phyloP scores from a whole-genome alignment of 106 monocot species.

The Allium cepa region DNA sequence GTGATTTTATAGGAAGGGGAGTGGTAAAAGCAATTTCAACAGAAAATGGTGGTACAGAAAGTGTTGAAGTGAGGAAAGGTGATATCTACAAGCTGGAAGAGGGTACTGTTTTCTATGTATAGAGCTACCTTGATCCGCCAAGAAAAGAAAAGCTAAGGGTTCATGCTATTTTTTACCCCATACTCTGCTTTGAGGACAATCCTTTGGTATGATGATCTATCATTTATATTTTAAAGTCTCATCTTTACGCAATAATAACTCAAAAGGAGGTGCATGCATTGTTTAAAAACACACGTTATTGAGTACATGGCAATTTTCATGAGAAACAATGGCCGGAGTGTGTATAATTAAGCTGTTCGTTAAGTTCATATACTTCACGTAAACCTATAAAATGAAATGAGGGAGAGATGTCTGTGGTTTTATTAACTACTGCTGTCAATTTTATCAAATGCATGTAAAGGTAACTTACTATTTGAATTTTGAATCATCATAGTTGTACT shows the following conservation, averaged over 20 bases:
- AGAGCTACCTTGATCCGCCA: conserved; percentile 36
- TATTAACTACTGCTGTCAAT: too few species aligned
- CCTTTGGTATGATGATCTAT: conserved; percentile 3
- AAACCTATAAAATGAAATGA: too few species aligned
- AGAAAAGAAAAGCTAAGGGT: conserved; percentile 54
- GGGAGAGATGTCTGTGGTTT: too few species aligned
- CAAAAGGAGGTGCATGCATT: too few species aligned
- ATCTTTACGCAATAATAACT: too few species aligned
- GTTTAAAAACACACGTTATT: too few species aligned
- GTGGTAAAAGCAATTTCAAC: conserved; percentile 36
- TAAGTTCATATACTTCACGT: too few species aligned
- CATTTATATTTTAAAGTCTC: background rate
- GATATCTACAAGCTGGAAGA: conserved; percentile 60
- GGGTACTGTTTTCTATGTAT: conserved; percentile 58
- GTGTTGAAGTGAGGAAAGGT: conserved; percentile 46
- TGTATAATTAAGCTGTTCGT: too few species aligned
- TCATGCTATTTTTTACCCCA: conserved; percentile 55
- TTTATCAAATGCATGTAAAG: too few species aligned
- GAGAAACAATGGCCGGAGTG: too few species aligned
- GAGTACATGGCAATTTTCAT: too few species aligned
- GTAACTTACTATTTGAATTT: background rate
- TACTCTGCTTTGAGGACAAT: background rate
- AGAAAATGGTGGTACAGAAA: conserved; percentile 8
- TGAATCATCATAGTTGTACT: background rate
- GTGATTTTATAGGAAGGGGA: conserved; percentile 43